Evolutionary conservation across 2,329 filamentous ascomycete genomes (phyloP), one percentile per base, ranked within the genome.

Genomic region (Penicillium polonicum): DNA sequence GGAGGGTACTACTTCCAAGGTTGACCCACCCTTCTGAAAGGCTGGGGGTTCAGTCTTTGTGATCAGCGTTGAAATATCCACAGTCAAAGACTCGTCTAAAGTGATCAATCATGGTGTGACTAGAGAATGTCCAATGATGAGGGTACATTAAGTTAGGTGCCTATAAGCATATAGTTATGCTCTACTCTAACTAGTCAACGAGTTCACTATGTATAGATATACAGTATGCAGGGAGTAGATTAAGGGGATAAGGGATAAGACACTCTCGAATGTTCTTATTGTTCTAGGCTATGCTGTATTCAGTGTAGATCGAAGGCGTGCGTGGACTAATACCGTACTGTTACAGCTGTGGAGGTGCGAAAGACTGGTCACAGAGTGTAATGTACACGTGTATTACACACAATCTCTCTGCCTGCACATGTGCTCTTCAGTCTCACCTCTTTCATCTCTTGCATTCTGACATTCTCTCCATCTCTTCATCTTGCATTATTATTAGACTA

Each of bases 311-410:
- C 36, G 36, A 52, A 52, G 39, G 49, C 49, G 36, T 53, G 43
- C 43, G 35, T 41, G 21, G 29, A 49, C 46, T 17, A 29, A 21
- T 58, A 58, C 38, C n/a, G 42, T 4, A 5, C 25, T 25, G 15
- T 29, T 36, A 50, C 46, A 17, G 4, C 9, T 13, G 25, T 39
- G 55, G 33, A 55, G 43, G 50, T 23, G 43, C 38, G 29, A 42
- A 48, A 41, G 41, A 43, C 39, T 43, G 52, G 56, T 49, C 19
- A 25, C 31, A 29, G 12, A 17, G 25, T 43, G 56, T 61, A 59
- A 46, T 51, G 50, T 65, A 65, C 59, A 58, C 17, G 43, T 39
- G 43, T 58, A 61, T 55, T 65, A 63, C 63, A 61, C 63, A 63
- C 57, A 63, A 57, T 61, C 25, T 21, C 25, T 58, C 46, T 55